phyloP scores from a whole-genome alignment of 2,329 filamentous ascomycete genomes.

The Monosporascus sp. region DNA sequence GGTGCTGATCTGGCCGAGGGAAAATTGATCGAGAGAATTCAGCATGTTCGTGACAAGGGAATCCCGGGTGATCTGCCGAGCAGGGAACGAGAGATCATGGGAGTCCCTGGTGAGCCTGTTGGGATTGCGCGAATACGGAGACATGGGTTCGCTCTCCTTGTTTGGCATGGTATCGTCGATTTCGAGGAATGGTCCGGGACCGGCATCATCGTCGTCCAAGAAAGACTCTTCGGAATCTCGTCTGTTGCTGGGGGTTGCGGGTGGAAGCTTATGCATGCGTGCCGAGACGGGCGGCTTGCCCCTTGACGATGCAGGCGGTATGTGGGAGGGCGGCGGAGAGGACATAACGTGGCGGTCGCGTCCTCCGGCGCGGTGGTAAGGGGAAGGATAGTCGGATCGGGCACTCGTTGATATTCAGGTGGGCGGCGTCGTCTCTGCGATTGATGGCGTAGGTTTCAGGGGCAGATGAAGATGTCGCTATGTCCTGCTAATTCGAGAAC shows the following conservation, averaged over 20 bases:
- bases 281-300: constrained; percentile 28
- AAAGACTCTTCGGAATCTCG: constrained; percentile 25
- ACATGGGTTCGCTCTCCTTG: constrained; percentile 24
- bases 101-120: constrained; percentile 50
- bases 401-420: no score
- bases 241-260: constrained; percentile 14
- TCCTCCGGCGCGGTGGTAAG: no score
- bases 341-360: no score
- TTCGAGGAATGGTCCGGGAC: constrained; percentile 10
- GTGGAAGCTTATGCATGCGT: constrained; percentile 25
- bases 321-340: no score
- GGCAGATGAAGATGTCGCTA: no score
- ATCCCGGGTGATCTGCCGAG: constrained; percentile 72
- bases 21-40: constrained; percentile 82
- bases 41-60: constrained; percentile 96
- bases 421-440: no score
- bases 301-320: constrained; percentile 10
- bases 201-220: constrained; percentile 19
- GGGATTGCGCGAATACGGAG: constrained; percentile 20
- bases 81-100: constrained; percentile 79
- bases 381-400: no score
- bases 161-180: constrained; percentile 1
- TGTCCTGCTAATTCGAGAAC: no score
- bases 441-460: no score
- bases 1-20: constrained; percentile 41